A percentile compares a stretch with the other conserved stretches of the same genome.
Evolutionary conservation across 192 early-diverging fungal genomes (phyloP).

Genomic region (Chytriomyces sp.): DNA sequence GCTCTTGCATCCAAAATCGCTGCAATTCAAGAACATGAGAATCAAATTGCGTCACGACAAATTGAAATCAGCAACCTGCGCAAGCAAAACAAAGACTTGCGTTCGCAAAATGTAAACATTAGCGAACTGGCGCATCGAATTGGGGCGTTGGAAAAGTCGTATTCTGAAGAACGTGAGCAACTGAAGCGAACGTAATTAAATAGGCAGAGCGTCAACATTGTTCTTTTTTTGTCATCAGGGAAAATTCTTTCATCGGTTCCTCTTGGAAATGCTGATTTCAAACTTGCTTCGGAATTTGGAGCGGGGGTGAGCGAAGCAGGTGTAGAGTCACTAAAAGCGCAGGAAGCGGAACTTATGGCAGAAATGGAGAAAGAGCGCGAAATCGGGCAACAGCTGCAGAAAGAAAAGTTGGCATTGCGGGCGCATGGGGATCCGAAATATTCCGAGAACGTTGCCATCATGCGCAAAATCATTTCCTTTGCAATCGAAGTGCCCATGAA

Average conservation of each 20-base stretch:
- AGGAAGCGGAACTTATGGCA: background rate
- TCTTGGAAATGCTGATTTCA: no score
- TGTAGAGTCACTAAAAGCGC: background rate
- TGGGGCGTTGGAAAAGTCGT: background rate
- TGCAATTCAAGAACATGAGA: background rate
- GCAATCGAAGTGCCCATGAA: constrained; percentile 29
- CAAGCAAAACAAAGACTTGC: constrained; percentile 30
- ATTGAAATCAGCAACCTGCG: constrained; percentile 6
- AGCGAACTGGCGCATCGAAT: constrained; percentile 21
- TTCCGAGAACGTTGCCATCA: constrained; percentile 4
- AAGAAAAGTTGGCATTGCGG: constrained; percentile 20
- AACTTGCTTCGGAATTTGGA: no score
- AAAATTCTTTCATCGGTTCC: no score
- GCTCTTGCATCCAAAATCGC: background rate
- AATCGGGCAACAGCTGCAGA: background rate
- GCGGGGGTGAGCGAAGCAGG: no score
- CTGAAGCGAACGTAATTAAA: background rate
- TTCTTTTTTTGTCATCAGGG: no score
- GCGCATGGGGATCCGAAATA: constrained; percentile 14
- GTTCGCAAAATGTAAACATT: constrained; percentile 19
- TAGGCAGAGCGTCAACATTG: no score
- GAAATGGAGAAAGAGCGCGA: background rate
- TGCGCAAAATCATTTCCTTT: constrained; percentile 32
- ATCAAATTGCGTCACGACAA: background rate
- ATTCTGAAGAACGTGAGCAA: background rate